Evolutionary conservation across 768 basidiomycete species (phyloP).

Genomic region (Strobilomyces dryophilus): DNA sequence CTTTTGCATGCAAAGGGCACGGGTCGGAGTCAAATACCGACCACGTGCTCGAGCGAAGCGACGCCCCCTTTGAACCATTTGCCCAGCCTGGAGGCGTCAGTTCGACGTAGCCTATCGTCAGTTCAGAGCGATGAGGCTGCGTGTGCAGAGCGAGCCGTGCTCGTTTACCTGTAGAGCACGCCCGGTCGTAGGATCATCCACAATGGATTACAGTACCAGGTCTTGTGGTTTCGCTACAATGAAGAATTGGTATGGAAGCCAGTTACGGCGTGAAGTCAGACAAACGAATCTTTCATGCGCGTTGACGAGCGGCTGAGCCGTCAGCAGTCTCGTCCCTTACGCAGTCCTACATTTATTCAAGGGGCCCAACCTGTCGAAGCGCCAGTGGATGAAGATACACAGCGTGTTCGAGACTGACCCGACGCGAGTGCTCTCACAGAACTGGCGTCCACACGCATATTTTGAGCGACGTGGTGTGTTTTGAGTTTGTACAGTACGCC

Average conservation of each 20-base stretch:
- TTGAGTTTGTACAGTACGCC: slow-evolving; percentile 75
- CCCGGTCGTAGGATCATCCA: slow-evolving; percentile 72
- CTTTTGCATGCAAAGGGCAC: no score
- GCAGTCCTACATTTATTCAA: slow-evolving; percentile 96
- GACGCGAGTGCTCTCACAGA: slow-evolving; percentile 88
- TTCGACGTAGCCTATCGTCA: slow-evolving; percentile 67
- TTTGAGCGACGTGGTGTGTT: slow-evolving; percentile 89
- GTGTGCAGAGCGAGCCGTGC: background rate
- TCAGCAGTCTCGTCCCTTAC: slow-evolving; percentile 84
- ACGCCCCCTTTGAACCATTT: slow-evolving; percentile 85
- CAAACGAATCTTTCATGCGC: slow-evolving; percentile 88
- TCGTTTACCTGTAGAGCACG: slow-evolving; percentile 65
- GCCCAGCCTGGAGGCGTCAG: slow-evolving; percentile 86
- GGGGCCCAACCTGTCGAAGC: slow-evolving; percentile 60
- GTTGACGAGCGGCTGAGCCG: slow-evolving; percentile 89
- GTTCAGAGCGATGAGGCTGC: background rate
- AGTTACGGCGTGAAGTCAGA: slow-evolving; percentile 2
- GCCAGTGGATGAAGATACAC: background rate
- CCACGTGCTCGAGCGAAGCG: slow-evolving; percentile 90
- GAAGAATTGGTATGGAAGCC: background rate
- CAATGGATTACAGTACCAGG: slow-evolving; percentile 82
- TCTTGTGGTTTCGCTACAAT: slow-evolving; percentile 74
- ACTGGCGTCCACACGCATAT: slow-evolving; percentile 95
- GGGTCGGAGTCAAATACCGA: no score
- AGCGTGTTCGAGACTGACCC: slow-evolving; percentile 23